Conservation (phyloP, 73 alveolate genomes). For the Paramecium bursaria region DNA sequence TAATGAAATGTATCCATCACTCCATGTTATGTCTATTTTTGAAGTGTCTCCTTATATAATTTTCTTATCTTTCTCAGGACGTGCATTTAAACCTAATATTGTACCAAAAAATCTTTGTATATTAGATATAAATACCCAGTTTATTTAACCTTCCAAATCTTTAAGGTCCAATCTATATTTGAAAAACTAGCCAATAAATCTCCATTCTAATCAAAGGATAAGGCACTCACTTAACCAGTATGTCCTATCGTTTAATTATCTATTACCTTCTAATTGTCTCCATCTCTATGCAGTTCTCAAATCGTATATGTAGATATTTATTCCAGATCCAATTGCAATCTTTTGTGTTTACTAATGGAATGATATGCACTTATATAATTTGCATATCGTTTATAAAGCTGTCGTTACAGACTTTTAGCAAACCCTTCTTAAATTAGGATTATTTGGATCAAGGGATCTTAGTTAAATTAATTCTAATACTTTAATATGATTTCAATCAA, state of each 20-base stretch:
- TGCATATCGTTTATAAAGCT: slow-evolving; percentile 61
- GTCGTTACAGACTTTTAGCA: slow-evolving; percentile 64
- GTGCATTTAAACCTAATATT: slow-evolving; percentile 29
- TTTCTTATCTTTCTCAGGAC: neutral
- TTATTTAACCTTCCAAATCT: slow-evolving; percentile 66
- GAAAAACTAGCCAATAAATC: slow-evolving; percentile 60
- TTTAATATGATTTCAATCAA: slow-evolving; percentile 57
- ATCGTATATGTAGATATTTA: slow-evolving; percentile 57
- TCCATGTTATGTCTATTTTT: neutral
- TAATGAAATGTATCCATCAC: neutral
- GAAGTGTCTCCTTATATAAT: neutral
- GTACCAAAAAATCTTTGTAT: slow-evolving; percentile 8
- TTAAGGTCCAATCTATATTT: slow-evolving; percentile 56
- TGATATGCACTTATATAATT: slow-evolving; percentile 52
- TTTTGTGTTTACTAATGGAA: slow-evolving; percentile 62
- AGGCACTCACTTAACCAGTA: slow-evolving; percentile 55
- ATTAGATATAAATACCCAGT: no score
- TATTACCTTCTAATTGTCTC: slow-evolving; percentile 70
- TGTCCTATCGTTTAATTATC: no score
- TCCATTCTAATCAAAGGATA: slow-evolving; percentile 62
- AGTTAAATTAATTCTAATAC: neutral
- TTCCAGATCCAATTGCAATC: slow-evolving; percentile 66
- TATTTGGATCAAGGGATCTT: slow-evolving; percentile 68
- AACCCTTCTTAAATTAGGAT: slow-evolving; percentile 64
- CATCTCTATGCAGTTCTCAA: slow-evolving; percentile 70